A percentile compares a stretch with the other conserved stretches of the same genome.
Evolutionary conservation across 75 land plant genomes (phyloP).

Genomic region (Selaginella moellendorffii): DNA sequence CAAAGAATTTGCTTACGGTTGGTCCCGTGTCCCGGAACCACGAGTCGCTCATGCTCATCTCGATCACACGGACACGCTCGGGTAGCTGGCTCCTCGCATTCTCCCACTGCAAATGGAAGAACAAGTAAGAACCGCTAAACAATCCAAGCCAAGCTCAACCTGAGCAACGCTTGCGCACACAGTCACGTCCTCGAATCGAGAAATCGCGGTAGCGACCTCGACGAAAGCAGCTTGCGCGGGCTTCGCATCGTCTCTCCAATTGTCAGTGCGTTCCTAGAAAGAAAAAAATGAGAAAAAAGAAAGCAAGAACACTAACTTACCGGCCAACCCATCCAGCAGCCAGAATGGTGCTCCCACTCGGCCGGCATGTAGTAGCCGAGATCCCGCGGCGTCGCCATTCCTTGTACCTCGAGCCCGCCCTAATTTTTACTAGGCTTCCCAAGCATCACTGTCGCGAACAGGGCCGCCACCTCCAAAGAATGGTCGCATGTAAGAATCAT

Average conservation of each 20-base stretch:
- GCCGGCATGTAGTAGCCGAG: conserved; percentile 71
- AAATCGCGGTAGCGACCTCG: conserved; percentile 70
- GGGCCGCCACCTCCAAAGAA: conserved; percentile 73
- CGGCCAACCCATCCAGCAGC: conserved; percentile 93
- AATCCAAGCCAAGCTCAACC: conserved; percentile 21
- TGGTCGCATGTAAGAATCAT: conserved; percentile 63
- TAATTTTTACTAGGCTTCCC: no score
- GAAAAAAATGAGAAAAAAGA: background rate
- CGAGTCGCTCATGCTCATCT: conserved; percentile 94
- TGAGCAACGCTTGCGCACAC: conserved; percentile 64
- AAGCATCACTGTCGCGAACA: no score
- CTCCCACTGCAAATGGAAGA: conserved; percentile 36
- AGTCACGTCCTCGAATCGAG: conserved; percentile 82
- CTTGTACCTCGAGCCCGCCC: no score
- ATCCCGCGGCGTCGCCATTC: conserved; percentile 28
- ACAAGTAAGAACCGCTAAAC: background rate
- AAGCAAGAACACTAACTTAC: conserved; percentile 24
- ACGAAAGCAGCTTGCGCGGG: conserved; percentile 57
- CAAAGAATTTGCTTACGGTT: conserved; percentile 41
- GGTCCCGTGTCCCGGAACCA: conserved; percentile 96
- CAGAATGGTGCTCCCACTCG: conserved; percentile 66
- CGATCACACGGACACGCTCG: conserved; percentile 48
- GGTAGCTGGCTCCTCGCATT: conserved; percentile 60
- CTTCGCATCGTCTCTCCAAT: conserved; percentile 64
- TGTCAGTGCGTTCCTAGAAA: conserved; percentile 80